These are phyloP conservation scores for Lecanosticta acicola DNA, from an alignment of 2,329 filamentous ascomycete species.

Conservation along the genomic window DNA sequence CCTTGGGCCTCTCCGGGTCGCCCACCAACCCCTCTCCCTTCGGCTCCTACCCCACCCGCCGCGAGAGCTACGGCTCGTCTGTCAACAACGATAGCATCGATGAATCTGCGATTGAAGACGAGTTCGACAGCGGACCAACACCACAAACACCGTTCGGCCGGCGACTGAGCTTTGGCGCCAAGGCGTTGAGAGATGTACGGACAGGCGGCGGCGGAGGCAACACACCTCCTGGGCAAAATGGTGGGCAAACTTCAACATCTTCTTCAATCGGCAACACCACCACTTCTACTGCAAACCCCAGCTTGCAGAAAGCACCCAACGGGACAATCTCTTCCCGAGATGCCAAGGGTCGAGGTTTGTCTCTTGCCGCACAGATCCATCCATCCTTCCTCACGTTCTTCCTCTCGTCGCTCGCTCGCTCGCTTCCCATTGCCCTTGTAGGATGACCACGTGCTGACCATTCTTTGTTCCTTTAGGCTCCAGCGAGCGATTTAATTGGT, in stretches of 20 bases:
- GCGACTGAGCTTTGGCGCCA: slow-evolving; percentile 83
- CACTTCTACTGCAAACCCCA: slow-evolving; percentile 4
- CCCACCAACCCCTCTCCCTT: slow-evolving; percentile 40
- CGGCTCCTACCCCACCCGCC: slow-evolving; percentile 39
- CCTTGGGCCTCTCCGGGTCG: slow-evolving; percentile 43
- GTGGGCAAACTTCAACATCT: slow-evolving; percentile 25
- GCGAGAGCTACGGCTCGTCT: slow-evolving; percentile 40
- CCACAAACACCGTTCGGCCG: slow-evolving; percentile 68
- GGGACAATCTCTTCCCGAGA: slow-evolving; percentile 47
- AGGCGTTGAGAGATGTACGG: slow-evolving; percentile 68
- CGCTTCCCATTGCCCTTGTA: slow-evolving; percentile 21
- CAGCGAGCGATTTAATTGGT: slow-evolving; percentile 97
- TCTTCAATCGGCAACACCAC: slow-evolving; percentile 15
- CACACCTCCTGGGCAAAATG: slow-evolving; percentile 27
- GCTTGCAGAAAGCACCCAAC: slow-evolving; percentile 27
- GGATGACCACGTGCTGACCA: slow-evolving; percentile 36
- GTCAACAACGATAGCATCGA: slow-evolving; percentile 39
- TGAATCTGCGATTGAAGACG: slow-evolving; percentile 48
- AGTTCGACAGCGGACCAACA: slow-evolving; percentile 35
- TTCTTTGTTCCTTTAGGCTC: slow-evolving; percentile 50
- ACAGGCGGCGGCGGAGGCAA: slow-evolving; percentile 28
- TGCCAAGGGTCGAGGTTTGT: slow-evolving; percentile 55
- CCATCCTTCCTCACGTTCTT: slow-evolving; percentile 11
- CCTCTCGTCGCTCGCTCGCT: slow-evolving; percentile 6
- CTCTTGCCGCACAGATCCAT: slow-evolving; percentile 39